A percentile compares a stretch with the other conserved stretches of the same genome.
Conservation (phyloP, 257 asterid genomes). For the Solanum peruvianum region DNA sequence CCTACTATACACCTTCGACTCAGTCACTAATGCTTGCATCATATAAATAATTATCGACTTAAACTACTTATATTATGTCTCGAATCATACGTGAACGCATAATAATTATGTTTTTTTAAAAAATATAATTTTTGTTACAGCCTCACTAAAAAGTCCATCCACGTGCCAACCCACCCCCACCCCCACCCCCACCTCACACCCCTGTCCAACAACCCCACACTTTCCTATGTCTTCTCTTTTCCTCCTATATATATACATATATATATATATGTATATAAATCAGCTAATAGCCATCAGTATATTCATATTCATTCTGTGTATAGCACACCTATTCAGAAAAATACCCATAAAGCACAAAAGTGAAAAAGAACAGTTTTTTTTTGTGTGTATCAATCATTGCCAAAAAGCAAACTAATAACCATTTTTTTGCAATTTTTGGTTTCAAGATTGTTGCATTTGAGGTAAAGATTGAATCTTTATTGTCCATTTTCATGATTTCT, state of each 20-base stretch:
- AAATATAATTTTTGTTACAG: background rate
- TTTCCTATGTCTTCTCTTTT: background rate
- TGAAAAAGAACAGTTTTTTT: background rate
- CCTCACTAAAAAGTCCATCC: constrained; percentile 30
- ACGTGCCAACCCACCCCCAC: constrained; percentile 19
- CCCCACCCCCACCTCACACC: background rate
- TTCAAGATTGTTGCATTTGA: constrained; percentile 1
- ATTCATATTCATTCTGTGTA: background rate
- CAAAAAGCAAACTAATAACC: background rate
- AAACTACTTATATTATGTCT: background rate
- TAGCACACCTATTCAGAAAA: background rate
- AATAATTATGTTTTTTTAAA: background rate
- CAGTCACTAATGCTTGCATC: background rate
- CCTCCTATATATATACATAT: background rate
- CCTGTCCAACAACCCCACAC: background rate
- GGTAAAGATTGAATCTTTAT: constrained; percentile 8
- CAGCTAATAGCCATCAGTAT: background rate
- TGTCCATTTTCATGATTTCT: background rate
- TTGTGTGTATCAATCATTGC: background rate
- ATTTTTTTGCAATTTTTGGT: background rate
- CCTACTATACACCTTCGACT: background rate
- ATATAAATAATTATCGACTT: rapidly evolving
- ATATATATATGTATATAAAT: background rate
- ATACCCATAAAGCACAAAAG: background rate
- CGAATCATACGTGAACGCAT: background rate